Percentiles rank a stretch among this genome's conserved stretches.
Evolutionary conservation across 2,329 filamentous ascomycete genomes (phyloP).

Genomic region (Cladosporium sphaerospermum): DNA sequence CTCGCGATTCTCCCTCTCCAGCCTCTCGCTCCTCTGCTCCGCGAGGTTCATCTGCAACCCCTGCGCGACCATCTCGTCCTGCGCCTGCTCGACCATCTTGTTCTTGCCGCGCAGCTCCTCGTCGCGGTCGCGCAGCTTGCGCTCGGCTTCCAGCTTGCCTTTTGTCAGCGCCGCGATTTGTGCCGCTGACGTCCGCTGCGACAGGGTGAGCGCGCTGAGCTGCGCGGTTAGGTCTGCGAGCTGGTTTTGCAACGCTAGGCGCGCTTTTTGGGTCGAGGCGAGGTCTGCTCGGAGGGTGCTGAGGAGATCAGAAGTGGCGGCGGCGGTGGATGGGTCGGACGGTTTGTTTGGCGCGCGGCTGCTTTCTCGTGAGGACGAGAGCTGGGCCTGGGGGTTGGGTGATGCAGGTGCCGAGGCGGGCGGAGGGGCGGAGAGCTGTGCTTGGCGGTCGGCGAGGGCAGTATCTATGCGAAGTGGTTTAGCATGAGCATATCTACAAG

Average conservation of each 20-base stretch:
- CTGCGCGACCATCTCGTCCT: slow-evolving; percentile 85
- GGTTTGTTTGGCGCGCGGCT: slow-evolving; percentile 7
- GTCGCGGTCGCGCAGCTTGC: slow-evolving; percentile 70
- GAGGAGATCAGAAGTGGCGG: slow-evolving; percentile 9
- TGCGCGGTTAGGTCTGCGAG: slow-evolving; percentile 59
- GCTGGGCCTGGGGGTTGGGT: slow-evolving; percentile 18
- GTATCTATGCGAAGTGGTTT: slow-evolving; percentile 30
- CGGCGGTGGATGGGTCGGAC: not conserved
- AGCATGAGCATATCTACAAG: not conserved
- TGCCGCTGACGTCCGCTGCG: slow-evolving; percentile 54
- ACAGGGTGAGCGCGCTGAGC: slow-evolving; percentile 55
- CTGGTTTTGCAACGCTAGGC: slow-evolving; percentile 59
- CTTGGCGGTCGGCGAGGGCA: slow-evolving; percentile 41
- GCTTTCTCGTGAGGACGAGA: slow-evolving; percentile 4
- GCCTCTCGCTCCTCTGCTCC: slow-evolving; percentile 65
- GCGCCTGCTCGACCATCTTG: slow-evolving; percentile 77
- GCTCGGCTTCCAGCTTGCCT: slow-evolving; percentile 56
- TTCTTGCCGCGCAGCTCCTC: slow-evolving; percentile 81
- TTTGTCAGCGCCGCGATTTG: slow-evolving; percentile 56
- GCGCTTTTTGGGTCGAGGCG: slow-evolving; percentile 68
- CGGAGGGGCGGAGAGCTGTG: slow-evolving; percentile 4
- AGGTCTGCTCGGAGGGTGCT: slow-evolving; percentile 58
- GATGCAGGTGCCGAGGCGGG: slow-evolving; percentile 18
- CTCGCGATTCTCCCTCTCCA: slow-evolving; percentile 79
- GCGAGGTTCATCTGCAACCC: slow-evolving; percentile 83